phyloP scores from a whole-genome alignment of 257 asterid species.

The Nicotiana tomentosiformis region DNA sequence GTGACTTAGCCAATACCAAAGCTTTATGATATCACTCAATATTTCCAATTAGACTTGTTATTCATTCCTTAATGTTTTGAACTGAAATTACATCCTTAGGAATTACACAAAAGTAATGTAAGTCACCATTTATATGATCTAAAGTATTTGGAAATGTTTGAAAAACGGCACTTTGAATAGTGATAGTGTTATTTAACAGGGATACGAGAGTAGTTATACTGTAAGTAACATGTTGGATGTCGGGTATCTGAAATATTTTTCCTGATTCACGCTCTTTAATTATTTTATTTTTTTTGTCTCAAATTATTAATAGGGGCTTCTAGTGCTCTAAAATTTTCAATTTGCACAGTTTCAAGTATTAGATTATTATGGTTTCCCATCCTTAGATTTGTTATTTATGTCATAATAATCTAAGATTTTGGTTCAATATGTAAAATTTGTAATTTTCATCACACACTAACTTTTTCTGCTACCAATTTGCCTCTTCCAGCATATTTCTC shows the following conservation, averaged over 20 bases:
- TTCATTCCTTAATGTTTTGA: not conserved
- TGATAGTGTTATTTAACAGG: not conserved
- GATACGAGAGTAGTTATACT: not conserved
- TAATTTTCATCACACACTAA: not conserved
- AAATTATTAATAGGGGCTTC: no score
- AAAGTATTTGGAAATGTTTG: not conserved
- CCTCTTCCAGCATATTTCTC: slow-evolving; percentile 38
- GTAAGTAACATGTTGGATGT: not conserved
- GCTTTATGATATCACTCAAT: not conserved
- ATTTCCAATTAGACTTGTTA: not conserved
- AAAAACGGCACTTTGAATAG: not conserved
- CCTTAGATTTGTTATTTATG: not conserved
- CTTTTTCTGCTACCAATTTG: slow-evolving; percentile 5
- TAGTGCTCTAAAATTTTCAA: no score
- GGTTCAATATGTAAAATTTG: not conserved
- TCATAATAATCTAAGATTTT: not conserved
- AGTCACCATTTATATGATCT: not conserved
- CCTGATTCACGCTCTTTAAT: not conserved
- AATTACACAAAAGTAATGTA: not conserved
- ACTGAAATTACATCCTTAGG: not conserved
- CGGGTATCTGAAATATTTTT: not conserved
- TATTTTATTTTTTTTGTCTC: no score
- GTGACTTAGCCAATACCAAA: not conserved
- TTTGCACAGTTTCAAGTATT: not conserved
- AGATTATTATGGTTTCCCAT: not conserved